Evolutionary conservation across 1,284 basidiomycete genomes (phyloP).

Genomic region (Boletus hoseneyae): DNA sequence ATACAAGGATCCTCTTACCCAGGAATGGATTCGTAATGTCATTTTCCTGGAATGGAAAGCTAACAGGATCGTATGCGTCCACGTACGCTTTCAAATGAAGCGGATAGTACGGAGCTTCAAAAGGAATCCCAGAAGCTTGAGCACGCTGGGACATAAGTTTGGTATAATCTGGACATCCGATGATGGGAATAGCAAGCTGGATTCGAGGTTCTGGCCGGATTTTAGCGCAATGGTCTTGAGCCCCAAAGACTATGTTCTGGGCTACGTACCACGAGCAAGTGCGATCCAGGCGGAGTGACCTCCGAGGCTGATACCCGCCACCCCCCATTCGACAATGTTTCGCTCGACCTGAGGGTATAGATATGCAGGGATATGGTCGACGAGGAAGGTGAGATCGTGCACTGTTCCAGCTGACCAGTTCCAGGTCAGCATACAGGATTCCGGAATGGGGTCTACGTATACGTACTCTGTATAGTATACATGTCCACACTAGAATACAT

Average conservation of each 20-base stretch:
- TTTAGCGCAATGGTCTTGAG: neutral
- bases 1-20: slow-evolving; percentile 65
- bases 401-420: slow-evolving; percentile 60
- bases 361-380: slow-evolving; percentile 77
- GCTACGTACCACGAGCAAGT: slow-evolving; percentile 52
- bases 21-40: slow-evolving; percentile 54
- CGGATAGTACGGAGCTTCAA: slow-evolving; percentile 60
- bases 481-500: slow-evolving; percentile 59
- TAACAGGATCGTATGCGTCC: slow-evolving; percentile 42
- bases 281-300: slow-evolving; percentile 78
- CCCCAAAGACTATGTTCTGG: neutral
- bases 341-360: slow-evolving; percentile 73
- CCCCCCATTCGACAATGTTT: slow-evolving; percentile 63
- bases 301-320: slow-evolving; percentile 72
- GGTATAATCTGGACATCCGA: slow-evolving; percentile 77
- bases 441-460: neutral
- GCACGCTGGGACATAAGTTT: slow-evolving; percentile 63
- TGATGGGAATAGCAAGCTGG: slow-evolving; percentile 69
- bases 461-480: slow-evolving; percentile 65
- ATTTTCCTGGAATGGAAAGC: slow-evolving; percentile 36
- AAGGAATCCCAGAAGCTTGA: slow-evolving; percentile 37
- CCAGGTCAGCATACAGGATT: slow-evolving; percentile 4
- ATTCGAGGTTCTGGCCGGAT: slow-evolving; percentile 60
- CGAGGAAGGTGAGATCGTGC: slow-evolving; percentile 74
- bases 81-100: slow-evolving; percentile 49